These are phyloP conservation scores for Lasiodiplodia gonubiensis DNA, from an alignment of 2,329 filamentous ascomycete species.

Conservation along the genomic window DNA sequence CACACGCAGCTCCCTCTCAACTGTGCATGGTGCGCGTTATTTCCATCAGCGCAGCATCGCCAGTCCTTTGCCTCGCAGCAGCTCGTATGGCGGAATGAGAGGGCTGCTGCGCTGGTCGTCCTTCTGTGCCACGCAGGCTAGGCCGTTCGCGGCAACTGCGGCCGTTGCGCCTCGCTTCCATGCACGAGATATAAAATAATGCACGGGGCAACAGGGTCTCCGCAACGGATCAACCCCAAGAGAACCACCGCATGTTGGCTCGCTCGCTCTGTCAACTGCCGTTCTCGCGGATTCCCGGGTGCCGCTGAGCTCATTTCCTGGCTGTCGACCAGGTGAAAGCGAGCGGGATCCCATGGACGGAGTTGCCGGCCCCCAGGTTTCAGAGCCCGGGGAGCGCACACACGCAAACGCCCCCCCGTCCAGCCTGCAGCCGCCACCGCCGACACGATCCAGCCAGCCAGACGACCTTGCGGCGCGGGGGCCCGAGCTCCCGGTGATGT, in stretches of 20 bases:
- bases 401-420: background rate
- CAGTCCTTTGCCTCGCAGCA: background rate
- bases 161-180: constrained; percentile 25
- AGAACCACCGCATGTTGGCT: background rate
- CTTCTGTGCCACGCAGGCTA: constrained; percentile 8
- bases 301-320: background rate
- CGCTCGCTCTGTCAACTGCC: background rate
- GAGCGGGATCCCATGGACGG: background rate
- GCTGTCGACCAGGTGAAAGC: background rate
- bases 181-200: constrained; percentile 23
- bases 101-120: background rate
- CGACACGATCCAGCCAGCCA: background rate
- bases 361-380: constrained; percentile 15
- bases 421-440: background rate
- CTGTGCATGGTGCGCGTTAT: background rate
- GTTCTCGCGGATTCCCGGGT: background rate
- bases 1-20: background rate
- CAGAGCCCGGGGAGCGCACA: background rate
- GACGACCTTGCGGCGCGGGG: background rate
- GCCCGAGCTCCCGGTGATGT: background rate
- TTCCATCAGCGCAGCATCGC: background rate
- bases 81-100: constrained; percentile 17
- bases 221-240: background rate
- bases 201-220: background rate
- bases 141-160: constrained; percentile 19